These are phyloP conservation scores for Dentipellis fragilis DNA, from an alignment of 768 basidiomycete species.

Conservation along the genomic window DNA sequence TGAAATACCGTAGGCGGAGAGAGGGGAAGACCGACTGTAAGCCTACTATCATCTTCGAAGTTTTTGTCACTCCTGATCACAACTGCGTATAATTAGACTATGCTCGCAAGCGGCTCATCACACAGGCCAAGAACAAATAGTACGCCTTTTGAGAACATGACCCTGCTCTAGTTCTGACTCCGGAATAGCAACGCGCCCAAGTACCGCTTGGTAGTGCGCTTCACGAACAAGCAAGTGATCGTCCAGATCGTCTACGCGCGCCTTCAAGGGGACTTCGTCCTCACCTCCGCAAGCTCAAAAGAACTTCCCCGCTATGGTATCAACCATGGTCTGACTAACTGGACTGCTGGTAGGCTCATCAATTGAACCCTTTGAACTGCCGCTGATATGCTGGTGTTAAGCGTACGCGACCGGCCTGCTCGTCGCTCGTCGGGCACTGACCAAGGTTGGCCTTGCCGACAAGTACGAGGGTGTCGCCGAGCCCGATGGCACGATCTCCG, in stretches of 20 bases:
- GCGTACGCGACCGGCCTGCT: conserved; percentile 98
- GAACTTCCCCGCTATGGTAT: conserved; percentile 96
- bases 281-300: conserved; percentile 77
- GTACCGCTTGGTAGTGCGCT: conserved; percentile 97
- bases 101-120: conserved; percentile 91
- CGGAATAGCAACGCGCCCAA: conserved; percentile 78
- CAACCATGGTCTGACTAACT: conserved; percentile 97
- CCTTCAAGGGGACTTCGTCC: conserved; percentile 91
- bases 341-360: conserved; percentile 71
- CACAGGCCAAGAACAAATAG: conserved; percentile 99
- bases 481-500: conserved; percentile 74
- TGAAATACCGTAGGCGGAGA: conserved; percentile 94
- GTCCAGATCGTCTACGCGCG: conserved; percentile 95
- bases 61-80: not conserved
- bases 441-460: conserved; percentile 93
- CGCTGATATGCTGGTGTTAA: conserved; percentile 17
- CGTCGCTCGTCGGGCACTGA: conserved; percentile 85
- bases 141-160: conserved; percentile 22
- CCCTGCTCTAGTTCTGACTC: not conserved
- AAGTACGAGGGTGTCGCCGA: conserved; percentile 94
- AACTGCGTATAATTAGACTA: conserved; percentile 51
- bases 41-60: conserved; percentile 4
- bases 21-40: conserved; percentile 98
- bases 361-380: too few relatives aligned
- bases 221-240: conserved; percentile 96